These are phyloP conservation scores for Fusarium sp. DNA, from an alignment of 2,329 filamentous ascomycete genomes.

Conservation along the genomic window DNA sequence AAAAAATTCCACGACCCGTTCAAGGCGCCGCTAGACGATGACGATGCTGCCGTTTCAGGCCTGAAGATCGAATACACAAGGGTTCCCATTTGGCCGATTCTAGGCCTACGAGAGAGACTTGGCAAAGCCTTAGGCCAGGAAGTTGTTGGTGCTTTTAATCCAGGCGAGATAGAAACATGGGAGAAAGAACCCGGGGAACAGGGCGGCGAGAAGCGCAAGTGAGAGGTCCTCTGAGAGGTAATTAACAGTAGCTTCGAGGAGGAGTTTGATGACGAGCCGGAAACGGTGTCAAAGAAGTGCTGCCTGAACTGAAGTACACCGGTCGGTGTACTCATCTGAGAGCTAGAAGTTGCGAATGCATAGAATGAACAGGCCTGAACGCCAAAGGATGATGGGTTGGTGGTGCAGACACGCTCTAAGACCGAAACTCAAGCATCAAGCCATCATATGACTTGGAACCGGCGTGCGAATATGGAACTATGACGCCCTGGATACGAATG, in stretches of 20 bases:
- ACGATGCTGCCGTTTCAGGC: slow-evolving; percentile 46
- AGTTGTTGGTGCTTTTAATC: slow-evolving; percentile 58
- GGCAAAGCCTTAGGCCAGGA: slow-evolving; percentile 64
- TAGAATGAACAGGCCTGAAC: neutral
- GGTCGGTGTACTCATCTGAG: neutral
- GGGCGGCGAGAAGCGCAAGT: slow-evolving; percentile 48
- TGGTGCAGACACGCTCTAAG: neutral
- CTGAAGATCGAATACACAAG: slow-evolving; percentile 61
- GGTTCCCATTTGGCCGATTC: slow-evolving; percentile 65
- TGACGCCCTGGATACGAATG: neutral
- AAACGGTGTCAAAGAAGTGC: neutral
- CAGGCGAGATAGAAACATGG: slow-evolving; percentile 59
- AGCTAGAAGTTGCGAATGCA: neutral
- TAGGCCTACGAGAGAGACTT: slow-evolving; percentile 66
- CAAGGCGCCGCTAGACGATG: slow-evolving; percentile 49
- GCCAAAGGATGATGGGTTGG: neutral
- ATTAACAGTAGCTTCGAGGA: slow-evolving; percentile 43
- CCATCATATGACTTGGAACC: neutral
- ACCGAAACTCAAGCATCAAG: neutral
- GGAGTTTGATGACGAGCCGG: neutral
- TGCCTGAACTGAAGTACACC: neutral
- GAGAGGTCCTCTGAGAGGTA: slow-evolving; percentile 52
- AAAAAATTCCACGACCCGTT: slow-evolving; percentile 63
- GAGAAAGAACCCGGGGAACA: slow-evolving; percentile 53
- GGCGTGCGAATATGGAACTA: neutral